These are phyloP conservation scores for Magnolia officinalis DNA, from an alignment of 164 flowering plant genomes.

Conservation along the genomic window DNA sequence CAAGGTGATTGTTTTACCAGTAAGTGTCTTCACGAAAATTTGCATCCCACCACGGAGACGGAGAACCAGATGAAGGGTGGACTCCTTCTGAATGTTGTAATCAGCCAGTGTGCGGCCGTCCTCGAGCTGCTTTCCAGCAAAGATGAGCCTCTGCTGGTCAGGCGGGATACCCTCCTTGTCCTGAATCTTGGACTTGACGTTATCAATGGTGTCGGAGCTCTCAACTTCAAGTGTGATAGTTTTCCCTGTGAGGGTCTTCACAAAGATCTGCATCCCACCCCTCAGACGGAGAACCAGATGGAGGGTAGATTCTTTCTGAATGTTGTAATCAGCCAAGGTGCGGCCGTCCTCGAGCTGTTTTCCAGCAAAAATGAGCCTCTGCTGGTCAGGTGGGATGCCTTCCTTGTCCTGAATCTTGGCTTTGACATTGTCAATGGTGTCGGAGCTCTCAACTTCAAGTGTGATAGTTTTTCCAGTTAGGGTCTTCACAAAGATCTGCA, in stretches of 20 bases:
- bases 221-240: conserved; percentile 4
- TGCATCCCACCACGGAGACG: conserved; percentile 3
- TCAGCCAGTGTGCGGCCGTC: conserved; percentile 4
- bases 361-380: conserved; percentile 1
- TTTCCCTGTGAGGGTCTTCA: conserved; percentile 7
- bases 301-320: conserved; percentile 10
- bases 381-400: conserved; percentile 5
- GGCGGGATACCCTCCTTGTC: conserved; percentile 10
- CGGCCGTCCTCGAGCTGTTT: conserved; percentile 10
- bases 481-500: conserved; percentile 9
- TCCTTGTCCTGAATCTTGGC: conserved; percentile 6
- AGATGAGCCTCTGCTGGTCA: conserved; percentile 11
- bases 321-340: conserved; percentile 7
- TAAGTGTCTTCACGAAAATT: neutral
- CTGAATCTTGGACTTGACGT: conserved; percentile 6
- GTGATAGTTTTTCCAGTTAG: conserved; percentile 8
- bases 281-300: conserved; percentile 8
- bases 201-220: conserved; percentile 5
- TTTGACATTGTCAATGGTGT: neutral
- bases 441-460: conserved; percentile 5
- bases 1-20: conserved; percentile 1
- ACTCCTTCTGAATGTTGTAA: conserved; percentile 6
- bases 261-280: conserved; percentile 8
- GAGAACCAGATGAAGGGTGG: conserved; percentile 7
- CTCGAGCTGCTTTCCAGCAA: conserved; percentile 6